phyloP scores from a whole-genome alignment of 2,329 filamentous ascomycete species.

The Ambrosiella xylebori region DNA sequence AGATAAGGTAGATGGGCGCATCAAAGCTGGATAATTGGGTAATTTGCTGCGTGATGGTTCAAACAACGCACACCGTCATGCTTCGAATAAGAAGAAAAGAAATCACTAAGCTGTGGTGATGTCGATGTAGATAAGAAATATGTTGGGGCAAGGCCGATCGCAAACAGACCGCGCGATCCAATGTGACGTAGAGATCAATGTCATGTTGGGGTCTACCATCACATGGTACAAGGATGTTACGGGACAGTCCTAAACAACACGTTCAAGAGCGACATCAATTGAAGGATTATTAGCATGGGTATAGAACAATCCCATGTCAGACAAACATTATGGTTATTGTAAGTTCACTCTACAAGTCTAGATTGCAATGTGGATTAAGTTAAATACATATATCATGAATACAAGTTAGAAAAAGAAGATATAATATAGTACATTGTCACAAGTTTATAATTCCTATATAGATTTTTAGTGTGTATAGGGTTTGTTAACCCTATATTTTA shows the following conservation, averaged over 20 bases:
- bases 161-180: not conserved
- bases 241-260: not conserved
- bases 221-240: not conserved
- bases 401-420: not conserved
- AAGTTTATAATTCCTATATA: not conserved
- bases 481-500: not conserved
- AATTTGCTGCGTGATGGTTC: not conserved
- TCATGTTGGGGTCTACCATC: not conserved
- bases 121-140: not conserved
- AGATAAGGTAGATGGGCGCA: not conserved
- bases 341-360: not conserved
- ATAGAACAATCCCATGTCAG: not conserved
- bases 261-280: not conserved
- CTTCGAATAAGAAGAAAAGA: not conserved
- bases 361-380: not conserved
- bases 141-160: not conserved
- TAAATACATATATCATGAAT: not conserved
- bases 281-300: not conserved
- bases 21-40: not conserved
- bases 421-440: not conserved
- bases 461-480: not conserved
- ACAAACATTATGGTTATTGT: not conserved
- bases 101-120: not conserved
- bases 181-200: too few species aligned
- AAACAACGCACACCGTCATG: not conserved